These are phyloP conservation scores for Nidularia sp. DNA, from an alignment of 768 basidiomycete genomes.

Conservation along the genomic window DNA sequence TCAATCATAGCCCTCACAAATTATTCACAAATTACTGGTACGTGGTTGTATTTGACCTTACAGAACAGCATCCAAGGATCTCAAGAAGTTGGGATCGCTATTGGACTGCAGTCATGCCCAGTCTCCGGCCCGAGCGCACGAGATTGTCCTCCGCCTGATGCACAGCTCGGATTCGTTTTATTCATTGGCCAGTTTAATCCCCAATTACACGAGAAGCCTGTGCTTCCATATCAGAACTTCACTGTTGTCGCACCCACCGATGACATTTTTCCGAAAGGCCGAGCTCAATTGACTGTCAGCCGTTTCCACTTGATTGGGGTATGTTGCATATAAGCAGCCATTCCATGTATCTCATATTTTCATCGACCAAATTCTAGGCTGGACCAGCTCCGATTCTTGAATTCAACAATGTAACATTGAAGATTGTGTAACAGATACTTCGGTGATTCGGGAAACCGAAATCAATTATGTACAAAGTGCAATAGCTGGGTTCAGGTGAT, in stretches of 20 bases:
- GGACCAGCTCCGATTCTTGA: constrained; percentile 21
- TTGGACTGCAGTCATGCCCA: constrained; percentile 35
- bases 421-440: neutral
- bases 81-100: constrained; percentile 38
- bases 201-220: constrained; percentile 19
- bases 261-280: constrained; percentile 9
- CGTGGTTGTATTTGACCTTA: neutral
- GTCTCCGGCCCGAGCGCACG: constrained; percentile 6
- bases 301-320: constrained; percentile 30
- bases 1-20: too few relatives aligned
- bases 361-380: constrained; percentile 10
- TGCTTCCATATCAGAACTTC: constrained; percentile 39
- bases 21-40: too few relatives aligned
- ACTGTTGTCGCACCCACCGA: constrained; percentile 26
- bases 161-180: constrained; percentile 31
- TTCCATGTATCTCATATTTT: neutral
- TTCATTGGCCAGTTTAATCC: constrained; percentile 37
- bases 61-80: constrained; percentile 34
- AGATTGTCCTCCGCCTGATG: constrained; percentile 13
- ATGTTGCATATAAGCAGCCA: constrained; percentile 1
- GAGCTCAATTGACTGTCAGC: constrained; percentile 19
- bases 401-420: constrained; percentile 18
- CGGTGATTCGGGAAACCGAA: too few relatives aligned
- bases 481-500: too few relatives aligned
- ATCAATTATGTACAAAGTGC: too few relatives aligned